These are phyloP conservation scores for Pestalotiopsis sp. DNA, from an alignment of 2,329 filamentous ascomycete genomes.

Conservation along the genomic window DNA sequence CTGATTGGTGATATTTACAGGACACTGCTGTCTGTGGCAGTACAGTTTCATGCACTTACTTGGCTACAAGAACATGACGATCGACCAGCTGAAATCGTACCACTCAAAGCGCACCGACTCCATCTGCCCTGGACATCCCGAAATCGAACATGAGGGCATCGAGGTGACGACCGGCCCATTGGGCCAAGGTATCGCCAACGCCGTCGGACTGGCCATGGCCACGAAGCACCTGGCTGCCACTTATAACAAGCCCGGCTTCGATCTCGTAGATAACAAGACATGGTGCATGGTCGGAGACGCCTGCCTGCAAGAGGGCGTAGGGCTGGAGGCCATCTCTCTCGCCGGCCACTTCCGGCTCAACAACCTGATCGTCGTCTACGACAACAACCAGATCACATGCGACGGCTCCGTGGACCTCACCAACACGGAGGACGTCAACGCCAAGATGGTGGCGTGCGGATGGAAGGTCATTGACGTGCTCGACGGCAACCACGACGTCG, in stretches of 20 bases:
- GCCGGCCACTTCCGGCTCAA: slow-evolving; percentile 54
- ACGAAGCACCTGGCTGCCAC: slow-evolving; percentile 53
- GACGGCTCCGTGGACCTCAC: slow-evolving; percentile 54
- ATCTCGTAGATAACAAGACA: slow-evolving; percentile 50
- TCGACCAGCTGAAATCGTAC: slow-evolving; percentile 56
- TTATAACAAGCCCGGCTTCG: slow-evolving; percentile 51
- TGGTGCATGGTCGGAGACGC: slow-evolving; percentile 60
- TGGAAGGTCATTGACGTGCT: slow-evolving; percentile 55
- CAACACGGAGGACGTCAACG: slow-evolving; percentile 56
- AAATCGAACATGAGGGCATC: slow-evolving; percentile 58
- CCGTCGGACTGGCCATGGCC: slow-evolving; percentile 58
- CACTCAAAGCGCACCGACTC: slow-evolving; percentile 43
- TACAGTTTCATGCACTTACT: slow-evolving; percentile 52
- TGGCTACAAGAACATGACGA: slow-evolving; percentile 52
- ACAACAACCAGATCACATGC: slow-evolving; percentile 61
- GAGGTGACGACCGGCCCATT: slow-evolving; percentile 61
- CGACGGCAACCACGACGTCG: slow-evolving; percentile 51
- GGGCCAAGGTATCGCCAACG: slow-evolving; percentile 59
- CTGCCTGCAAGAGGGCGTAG: slow-evolving; percentile 59
- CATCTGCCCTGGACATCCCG: slow-evolving; percentile 54
- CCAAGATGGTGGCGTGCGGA: slow-evolving; percentile 55
- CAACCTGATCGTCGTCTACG: slow-evolving; percentile 57
- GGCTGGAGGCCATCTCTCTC: slow-evolving; percentile 54
- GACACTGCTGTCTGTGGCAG: slow-evolving; percentile 53
- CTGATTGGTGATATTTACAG: slow-evolving; percentile 16